A percentile compares a stretch with the other conserved stretches of the same genome.
phyloP scores from a whole-genome alignment of 1,284 basidiomycete genomes.

The Wallemia ichthyophaga region DNA sequence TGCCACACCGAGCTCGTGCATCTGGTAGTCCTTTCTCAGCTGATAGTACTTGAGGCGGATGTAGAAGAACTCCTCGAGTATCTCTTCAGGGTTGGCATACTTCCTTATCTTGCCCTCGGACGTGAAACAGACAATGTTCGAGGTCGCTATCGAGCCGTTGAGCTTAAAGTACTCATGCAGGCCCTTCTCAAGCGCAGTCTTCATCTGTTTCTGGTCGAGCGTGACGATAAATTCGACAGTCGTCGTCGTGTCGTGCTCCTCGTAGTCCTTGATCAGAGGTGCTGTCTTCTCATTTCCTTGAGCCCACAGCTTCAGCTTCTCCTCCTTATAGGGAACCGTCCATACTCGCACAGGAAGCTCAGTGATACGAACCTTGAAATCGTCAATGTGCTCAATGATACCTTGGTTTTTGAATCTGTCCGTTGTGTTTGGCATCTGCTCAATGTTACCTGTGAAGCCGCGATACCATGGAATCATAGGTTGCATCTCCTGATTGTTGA shows the following conservation, averaged over 20 bases:
- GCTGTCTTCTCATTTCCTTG: constrained; percentile 29
- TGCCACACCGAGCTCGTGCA: constrained; percentile 48
- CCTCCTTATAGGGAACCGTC: constrained; percentile 76
- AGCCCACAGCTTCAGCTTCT: constrained; percentile 37
- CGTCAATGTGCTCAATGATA: constrained; percentile 41
- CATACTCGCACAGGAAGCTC: constrained; percentile 87
- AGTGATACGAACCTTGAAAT: constrained; percentile 72
- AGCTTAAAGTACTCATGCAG: constrained; percentile 77
- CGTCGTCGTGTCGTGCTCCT: constrained; percentile 77
- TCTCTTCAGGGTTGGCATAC: constrained; percentile 66
- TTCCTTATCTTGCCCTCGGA: constrained; percentile 86
- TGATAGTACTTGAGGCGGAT: constrained; percentile 69
- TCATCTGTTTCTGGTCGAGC: constrained; percentile 44
- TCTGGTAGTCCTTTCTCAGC: constrained; percentile 76
- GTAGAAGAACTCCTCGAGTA: constrained; percentile 79
- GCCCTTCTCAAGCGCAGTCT: constrained; percentile 67
- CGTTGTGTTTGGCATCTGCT: constrained; percentile 27
- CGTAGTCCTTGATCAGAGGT: constrained; percentile 39
- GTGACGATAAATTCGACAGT: constrained; percentile 71
- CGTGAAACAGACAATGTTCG: constrained; percentile 98
- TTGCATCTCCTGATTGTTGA: constrained; percentile 54
- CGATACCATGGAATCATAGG: constrained; percentile 93
- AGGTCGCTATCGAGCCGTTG: constrained; percentile 46
- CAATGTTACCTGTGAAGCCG: constrained; percentile 71
- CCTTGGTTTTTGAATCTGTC: constrained; percentile 73